Percentiles rank a stretch among this genome's conserved stretches.
These are phyloP conservation scores for Pseudoturritis turrita DNA, from an alignment of 345 rosid genomes.

Conservation along the genomic window DNA sequence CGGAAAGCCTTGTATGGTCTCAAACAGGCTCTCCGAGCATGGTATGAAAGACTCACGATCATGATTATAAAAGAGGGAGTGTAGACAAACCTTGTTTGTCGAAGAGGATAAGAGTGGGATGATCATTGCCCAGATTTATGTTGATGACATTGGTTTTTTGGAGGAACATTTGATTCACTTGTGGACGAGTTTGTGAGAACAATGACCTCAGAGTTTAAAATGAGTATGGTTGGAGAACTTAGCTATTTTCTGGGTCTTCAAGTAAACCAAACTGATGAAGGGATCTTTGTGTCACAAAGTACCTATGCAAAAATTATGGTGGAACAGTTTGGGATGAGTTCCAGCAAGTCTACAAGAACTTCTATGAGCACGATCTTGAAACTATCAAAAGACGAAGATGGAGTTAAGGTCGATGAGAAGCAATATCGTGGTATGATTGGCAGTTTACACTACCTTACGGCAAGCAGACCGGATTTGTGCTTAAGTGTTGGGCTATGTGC, in stretches of 20 bases:
- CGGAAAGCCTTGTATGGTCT: no score
- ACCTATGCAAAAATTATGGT: neutral
- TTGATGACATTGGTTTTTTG: neutral
- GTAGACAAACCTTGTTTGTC: no score
- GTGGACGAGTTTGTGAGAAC: neutral
- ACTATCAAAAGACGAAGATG: neutral
- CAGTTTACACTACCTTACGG: neutral
- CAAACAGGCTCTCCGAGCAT: no score
- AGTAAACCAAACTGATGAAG: neutral
- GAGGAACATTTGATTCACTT: neutral
- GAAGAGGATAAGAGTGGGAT: no score
- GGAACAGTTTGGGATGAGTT: neutral
- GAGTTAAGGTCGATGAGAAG: neutral
- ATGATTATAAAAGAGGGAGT: no score
- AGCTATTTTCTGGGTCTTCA: neutral
- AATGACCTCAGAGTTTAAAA: no score
- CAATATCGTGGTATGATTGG: neutral
- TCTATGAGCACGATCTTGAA: neutral
- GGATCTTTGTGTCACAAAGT: neutral
- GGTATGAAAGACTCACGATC: no score
- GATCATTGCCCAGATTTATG: neutral
- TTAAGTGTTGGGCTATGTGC: no score
- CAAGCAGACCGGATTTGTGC: no score
- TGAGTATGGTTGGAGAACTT: neutral
- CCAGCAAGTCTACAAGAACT: neutral